These are phyloP conservation scores for Cetraspora pellucida DNA, from an alignment of 192 early-diverging fungal species.

Conservation along the genomic window DNA sequence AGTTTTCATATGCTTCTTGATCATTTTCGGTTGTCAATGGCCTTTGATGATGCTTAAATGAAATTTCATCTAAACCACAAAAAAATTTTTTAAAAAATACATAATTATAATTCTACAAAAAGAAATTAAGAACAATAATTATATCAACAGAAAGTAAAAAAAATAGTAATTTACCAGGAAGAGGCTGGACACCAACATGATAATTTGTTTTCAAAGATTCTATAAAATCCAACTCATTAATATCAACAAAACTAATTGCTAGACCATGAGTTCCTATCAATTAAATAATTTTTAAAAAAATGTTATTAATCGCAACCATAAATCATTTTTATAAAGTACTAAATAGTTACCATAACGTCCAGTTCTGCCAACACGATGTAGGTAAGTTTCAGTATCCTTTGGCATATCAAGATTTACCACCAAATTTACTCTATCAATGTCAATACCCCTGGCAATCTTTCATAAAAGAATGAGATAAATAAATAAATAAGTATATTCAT, in stretches of 20 bases:
- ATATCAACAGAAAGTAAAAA: background rate
- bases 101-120: background rate
- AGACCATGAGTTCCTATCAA: constrained; percentile 55
- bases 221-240: constrained; percentile 40
- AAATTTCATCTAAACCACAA: constrained; percentile 14
- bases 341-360: constrained; percentile 61
- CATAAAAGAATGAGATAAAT: background rate
- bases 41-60: constrained; percentile 30
- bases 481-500: background rate
- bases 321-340: background rate
- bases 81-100: background rate
- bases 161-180: constrained; percentile 19
- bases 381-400: constrained; percentile 66
- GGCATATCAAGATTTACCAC: constrained; percentile 83
- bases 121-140: background rate
- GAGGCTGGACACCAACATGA: background rate
- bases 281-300: background rate
- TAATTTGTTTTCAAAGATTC: constrained; percentile 39
- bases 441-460: constrained; percentile 66
- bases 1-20: constrained; percentile 21
- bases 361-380: constrained; percentile 80
- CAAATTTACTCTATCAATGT: constrained; percentile 70
- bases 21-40: constrained; percentile 10
- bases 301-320: background rate
- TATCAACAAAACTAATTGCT: constrained; percentile 51